Evolutionary conservation across 2,329 filamentous ascomycete genomes (phyloP).

Genomic region (Lasiodiplodia sp.): DNA sequence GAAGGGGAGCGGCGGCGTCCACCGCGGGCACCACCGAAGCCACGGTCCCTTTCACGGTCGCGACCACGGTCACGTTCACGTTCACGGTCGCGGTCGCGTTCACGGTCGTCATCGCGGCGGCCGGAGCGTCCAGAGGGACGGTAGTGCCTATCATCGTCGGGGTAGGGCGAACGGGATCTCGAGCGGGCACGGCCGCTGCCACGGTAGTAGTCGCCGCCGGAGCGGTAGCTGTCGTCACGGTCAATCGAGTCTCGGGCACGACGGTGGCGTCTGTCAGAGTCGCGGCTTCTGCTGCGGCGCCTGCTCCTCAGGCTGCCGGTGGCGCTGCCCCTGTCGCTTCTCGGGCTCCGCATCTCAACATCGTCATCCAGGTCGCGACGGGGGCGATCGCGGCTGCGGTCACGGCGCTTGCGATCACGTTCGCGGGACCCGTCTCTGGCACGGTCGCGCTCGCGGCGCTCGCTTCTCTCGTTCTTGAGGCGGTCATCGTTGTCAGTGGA

Average conservation of each 20-base stretch:
- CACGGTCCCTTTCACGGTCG: constrained; percentile 65
- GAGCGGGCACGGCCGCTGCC: constrained; percentile 43
- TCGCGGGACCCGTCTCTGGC: constrained; percentile 36
- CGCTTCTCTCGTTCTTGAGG: constrained; percentile 40
- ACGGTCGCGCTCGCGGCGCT: constrained; percentile 44
- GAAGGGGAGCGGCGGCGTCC: constrained; percentile 57
- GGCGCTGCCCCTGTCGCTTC: constrained; percentile 43
- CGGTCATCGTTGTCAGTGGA: constrained; percentile 61
- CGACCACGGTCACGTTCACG: constrained; percentile 63
- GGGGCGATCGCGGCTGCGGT: constrained; percentile 35
- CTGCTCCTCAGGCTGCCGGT: constrained; percentile 46
- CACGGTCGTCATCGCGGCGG: constrained; percentile 60
- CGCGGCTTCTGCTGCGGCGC: constrained; percentile 37
- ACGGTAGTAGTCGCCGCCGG: constrained; percentile 50
- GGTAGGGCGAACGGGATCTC: constrained; percentile 45
- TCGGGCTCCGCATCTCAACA: constrained; percentile 42
- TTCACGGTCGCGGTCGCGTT: constrained; percentile 63
- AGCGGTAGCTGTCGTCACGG: constrained; percentile 31
- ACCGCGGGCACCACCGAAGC: constrained; percentile 52
- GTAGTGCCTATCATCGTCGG: constrained; percentile 47
- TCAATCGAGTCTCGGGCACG: constrained; percentile 36
- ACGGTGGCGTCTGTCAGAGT: constrained; percentile 35
- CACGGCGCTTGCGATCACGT: constrained; percentile 40
- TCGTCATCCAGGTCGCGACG: constrained; percentile 45
- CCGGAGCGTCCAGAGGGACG: constrained; percentile 37